Evolutionary conservation across 345 rosid genomes (phyloP).

Genomic region (Pugionium cornutum): DNA sequence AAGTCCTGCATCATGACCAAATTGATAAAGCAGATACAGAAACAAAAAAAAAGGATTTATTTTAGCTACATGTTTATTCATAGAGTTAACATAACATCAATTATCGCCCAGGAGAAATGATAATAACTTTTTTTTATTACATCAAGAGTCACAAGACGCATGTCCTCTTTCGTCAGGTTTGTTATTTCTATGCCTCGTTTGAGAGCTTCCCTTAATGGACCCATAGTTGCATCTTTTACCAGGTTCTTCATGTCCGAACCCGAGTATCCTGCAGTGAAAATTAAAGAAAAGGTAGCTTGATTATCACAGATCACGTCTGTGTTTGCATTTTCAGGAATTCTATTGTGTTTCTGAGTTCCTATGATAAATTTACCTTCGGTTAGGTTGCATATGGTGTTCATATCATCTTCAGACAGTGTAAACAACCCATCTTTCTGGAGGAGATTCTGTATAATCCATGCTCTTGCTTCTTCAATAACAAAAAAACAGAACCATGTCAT

Average conservation of each 20-base stretch:
- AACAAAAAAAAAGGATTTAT: background rate
- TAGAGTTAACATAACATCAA: background rate
- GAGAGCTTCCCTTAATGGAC: constrained; percentile 94
- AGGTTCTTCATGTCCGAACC: constrained; percentile 98
- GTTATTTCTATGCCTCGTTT: constrained; percentile 82
- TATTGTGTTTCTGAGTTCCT: background rate
- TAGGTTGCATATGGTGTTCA: constrained; percentile 69
- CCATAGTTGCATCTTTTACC: constrained; percentile 97
- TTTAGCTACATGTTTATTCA: constrained; percentile 13
- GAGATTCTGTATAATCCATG: constrained; percentile 83
- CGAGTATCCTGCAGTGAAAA: constrained; percentile 64
- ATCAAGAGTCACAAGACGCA: constrained; percentile 75
- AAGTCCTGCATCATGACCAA: constrained; percentile 57
- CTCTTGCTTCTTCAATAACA: constrained; percentile 78
- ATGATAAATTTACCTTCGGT: constrained; percentile 57
- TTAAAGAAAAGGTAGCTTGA: background rate
- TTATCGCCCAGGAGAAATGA: background rate
- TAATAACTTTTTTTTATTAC: constrained; percentile 39
- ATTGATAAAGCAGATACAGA: constrained; percentile 1
- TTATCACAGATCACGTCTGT: background rate
- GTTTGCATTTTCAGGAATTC: background rate
- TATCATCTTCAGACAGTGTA: constrained; percentile 70
- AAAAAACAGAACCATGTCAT: constrained; percentile 33
- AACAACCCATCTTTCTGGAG: constrained; percentile 87
- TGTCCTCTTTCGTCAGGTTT: constrained; percentile 76